A percentile compares a stretch with the other conserved stretches of the same genome.
phyloP scores from a whole-genome alignment of 371 early-diverging fungal species.

The Mucor irregularis region DNA sequence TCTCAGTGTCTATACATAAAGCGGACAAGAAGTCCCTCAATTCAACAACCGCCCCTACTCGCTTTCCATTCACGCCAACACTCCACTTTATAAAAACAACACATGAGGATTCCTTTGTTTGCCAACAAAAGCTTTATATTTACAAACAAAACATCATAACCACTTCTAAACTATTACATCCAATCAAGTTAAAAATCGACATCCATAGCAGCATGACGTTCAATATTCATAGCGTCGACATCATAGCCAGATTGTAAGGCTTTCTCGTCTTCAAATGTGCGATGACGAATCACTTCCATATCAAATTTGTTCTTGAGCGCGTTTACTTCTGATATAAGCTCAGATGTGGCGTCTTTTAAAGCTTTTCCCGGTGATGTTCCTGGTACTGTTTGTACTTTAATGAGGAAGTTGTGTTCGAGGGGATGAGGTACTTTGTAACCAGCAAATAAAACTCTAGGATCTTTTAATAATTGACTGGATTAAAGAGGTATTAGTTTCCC shows the following conservation, averaged over 20 bases:
- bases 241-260: conserved; percentile 36
- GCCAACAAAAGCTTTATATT: too few species aligned
- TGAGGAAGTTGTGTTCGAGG: conserved; percentile 85
- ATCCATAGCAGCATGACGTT: conserved; percentile 48
- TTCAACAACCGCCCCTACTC: too few species aligned
- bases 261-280: conserved; percentile 49
- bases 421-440: conserved; percentile 99
- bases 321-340: conserved; percentile 77
- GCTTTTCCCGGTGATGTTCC: conserved; percentile 85
- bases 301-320: conserved; percentile 86
- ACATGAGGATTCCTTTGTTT: too few species aligned
- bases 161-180: too few species aligned
- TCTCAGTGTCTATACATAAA: too few species aligned
- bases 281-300: conserved; percentile 54
- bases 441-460: conserved; percentile 93
- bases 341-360: conserved; percentile 75
- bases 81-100: too few species aligned
- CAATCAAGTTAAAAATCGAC: conserved; percentile 62
- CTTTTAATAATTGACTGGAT: conserved; percentile 82
- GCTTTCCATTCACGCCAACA: too few species aligned
- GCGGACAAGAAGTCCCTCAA: too few species aligned
- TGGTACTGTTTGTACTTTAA: conserved; percentile 91
- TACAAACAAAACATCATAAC: too few species aligned
- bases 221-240: conserved; percentile 27
- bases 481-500: background rate